Evolutionary conservation across 441 rosid species (phyloP).

Genomic region (Theobroma grandiflorum): DNA sequence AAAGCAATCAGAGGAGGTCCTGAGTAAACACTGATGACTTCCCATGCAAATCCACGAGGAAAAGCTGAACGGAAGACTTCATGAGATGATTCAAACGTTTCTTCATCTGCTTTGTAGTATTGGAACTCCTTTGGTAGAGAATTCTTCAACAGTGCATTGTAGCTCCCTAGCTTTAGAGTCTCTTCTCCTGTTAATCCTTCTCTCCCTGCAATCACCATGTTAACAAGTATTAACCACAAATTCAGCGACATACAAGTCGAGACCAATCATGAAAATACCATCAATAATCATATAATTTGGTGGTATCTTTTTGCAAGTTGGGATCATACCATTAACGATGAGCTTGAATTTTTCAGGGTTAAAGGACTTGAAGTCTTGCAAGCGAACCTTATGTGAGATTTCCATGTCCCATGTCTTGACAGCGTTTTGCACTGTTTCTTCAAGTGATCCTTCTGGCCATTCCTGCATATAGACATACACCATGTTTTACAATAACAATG

Average conservation of each 20-base stretch:
- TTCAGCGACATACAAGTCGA: background rate
- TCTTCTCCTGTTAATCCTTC: conserved; percentile 75
- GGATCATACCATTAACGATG: conserved; percentile 64
- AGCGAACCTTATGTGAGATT: conserved; percentile 71
- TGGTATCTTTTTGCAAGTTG: too few species aligned
- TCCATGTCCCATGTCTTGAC: conserved; percentile 92
- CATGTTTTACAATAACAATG: too few species aligned
- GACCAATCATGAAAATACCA: too few species aligned
- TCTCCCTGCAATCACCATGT: conserved; percentile 47
- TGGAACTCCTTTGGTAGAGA: conserved; percentile 65
- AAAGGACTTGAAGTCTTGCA: conserved; percentile 71
- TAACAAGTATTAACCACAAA: background rate
- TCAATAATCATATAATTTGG: background rate
- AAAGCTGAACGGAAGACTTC: conserved; percentile 66
- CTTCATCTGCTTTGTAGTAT: conserved; percentile 69
- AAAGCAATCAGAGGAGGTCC: conserved; percentile 68
- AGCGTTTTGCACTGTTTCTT: conserved; percentile 80
- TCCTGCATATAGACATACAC: conserved; percentile 44
- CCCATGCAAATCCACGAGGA: conserved; percentile 90
- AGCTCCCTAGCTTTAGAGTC: conserved; percentile 63
- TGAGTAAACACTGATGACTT: conserved; percentile 60
- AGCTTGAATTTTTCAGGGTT: conserved; percentile 76
- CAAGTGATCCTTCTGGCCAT: conserved; percentile 79
- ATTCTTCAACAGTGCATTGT: conserved; percentile 70
- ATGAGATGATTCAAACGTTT: conserved; percentile 78